Percentiles rank a stretch among this genome's conserved stretches.
These are phyloP conservation scores for Rauvolfia tetraphylla DNA, from an alignment of 257 asterid genomes.

Conservation along the genomic window DNA sequence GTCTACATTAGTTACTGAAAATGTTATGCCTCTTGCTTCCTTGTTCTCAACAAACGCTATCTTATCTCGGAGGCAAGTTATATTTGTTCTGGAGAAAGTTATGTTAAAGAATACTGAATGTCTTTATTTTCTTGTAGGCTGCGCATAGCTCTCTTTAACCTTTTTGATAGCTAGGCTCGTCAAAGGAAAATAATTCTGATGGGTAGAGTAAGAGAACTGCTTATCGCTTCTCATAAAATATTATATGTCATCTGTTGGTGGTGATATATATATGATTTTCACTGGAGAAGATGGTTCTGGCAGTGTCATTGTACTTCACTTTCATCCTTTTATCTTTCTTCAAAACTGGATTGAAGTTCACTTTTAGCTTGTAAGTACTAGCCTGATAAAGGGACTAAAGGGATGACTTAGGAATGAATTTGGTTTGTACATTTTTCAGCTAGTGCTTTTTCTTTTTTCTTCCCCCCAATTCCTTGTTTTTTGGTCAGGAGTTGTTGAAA, in stretches of 20 bases:
- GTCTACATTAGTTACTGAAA: neutral
- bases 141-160: neutral
- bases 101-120: neutral
- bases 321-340: neutral
- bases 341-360: neutral
- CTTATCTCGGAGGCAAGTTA: neutral
- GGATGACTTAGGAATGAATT: neutral
- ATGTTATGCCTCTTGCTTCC: neutral
- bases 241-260: too few species aligned
- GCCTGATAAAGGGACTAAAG: neutral
- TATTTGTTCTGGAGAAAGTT: neutral
- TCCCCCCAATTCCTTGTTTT: too few species aligned
- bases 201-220: neutral
- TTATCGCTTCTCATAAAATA: neutral
- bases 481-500: neutral
- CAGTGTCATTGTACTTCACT: neutral
- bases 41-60: neutral
- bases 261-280: too few species aligned
- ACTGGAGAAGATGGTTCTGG: neutral
- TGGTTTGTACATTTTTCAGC: neutral
- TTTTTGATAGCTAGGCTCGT: neutral
- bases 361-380: neutral
- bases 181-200: slow-evolving; percentile 1
- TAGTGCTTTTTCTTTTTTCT: neutral
- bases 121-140: neutral